Base-by-base conservation (phyloP, 495 filamentous ascomycete genomes). In the Lasiosphaeriaceae sp. region DNA sequence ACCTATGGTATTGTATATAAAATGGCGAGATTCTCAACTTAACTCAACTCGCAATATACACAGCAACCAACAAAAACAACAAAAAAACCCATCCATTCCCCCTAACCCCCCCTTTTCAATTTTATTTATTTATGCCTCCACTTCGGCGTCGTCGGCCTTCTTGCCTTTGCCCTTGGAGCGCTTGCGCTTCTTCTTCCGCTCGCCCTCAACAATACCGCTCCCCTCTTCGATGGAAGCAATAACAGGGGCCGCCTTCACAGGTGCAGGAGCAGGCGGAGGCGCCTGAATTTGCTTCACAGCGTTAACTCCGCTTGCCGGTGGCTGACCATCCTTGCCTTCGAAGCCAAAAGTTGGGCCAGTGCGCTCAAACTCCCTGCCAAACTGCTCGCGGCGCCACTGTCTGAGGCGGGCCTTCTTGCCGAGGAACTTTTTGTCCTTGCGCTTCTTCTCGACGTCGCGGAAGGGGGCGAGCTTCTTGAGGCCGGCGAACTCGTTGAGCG, bases 391-490 rank as follows among this genome's bases (percentile, higher is more conserved):
- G 55, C 94, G 83, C 94, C 94, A 97, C 72, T 97, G 80, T 66
- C 89, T 77, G 50, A 97, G 73, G 26, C 91, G 81, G 23, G 89
- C 90, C 73, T 97, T 97, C 83, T 97, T 97, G 56, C 89, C 88
- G 31, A 96, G 78, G 61, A 80, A 81, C 75, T 93, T 96, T 74
- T 86, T 85, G 66, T 98, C 94, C 62, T 86, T 86, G 56, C 75
- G 76, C 77, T 97, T 97, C 81, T 92, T 92, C 64, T 90, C 90
- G 1, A 75, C 71, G 66, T 96, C 92, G 51, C 94, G 80, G 76
- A 94, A 98, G 21, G 89, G 74, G 11, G 93, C 93, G 57, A 96
- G 80, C 73, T 96, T 96, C 81, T 97, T 98, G 62, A 98, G 76
- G 11, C 94, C 94, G 14, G 87, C 93, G 61, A 88, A 97, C 61